Base-by-base conservation (phyloP, 2,329 filamentous ascomycete species). In the Fusarium denticulatum region DNA sequence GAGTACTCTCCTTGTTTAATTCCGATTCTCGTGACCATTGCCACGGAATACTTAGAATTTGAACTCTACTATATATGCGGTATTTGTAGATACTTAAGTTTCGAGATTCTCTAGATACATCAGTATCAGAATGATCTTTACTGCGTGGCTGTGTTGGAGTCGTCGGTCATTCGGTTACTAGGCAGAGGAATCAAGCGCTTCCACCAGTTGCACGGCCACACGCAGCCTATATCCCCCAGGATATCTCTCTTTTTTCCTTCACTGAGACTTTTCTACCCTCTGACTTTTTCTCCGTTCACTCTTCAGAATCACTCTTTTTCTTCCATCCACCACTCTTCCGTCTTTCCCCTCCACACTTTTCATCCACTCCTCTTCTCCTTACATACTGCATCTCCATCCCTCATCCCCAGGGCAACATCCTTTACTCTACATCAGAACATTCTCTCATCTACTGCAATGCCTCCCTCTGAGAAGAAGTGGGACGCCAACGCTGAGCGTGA, bases 401-500 rank as follows among this genome's bases (percentile, higher is more conserved):
- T 39, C 67, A 58, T 28, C 43, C 12, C 30, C n/a, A 36, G 30
- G 15, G 6, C 40, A 49, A 22, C 42, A 56, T 40, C 30, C 39
- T 43, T n/a, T 28, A 42, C 55, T 46, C 36, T 40, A 39, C 49
- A 43, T 36, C 53, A 58, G 45, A 47, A 43, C 22, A 58, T 52
- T 40, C 9, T 47, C n/a, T 45, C 56, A 49, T 16, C 46, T 49
- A 39, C 56, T 62, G 61, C 12, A 16, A 81, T 80, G 79, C 74
- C 77, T 66, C 71, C 67, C 12, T 22, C 65, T 5, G 80, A 81
- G 42, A 83, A 83, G 77, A 83, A 82, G 65, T 84, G 82, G 83
- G 80, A 80, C 20, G 63, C 69, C 26, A 59, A 70, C 20, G 81
- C 80, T n/a, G 82, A 84, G 73, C 80, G 79, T 13, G 82, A 84